Evolutionary conservation across 2,329 filamentous ascomycete species (phyloP).

Genomic region (Boeremia lycopersici): DNA sequence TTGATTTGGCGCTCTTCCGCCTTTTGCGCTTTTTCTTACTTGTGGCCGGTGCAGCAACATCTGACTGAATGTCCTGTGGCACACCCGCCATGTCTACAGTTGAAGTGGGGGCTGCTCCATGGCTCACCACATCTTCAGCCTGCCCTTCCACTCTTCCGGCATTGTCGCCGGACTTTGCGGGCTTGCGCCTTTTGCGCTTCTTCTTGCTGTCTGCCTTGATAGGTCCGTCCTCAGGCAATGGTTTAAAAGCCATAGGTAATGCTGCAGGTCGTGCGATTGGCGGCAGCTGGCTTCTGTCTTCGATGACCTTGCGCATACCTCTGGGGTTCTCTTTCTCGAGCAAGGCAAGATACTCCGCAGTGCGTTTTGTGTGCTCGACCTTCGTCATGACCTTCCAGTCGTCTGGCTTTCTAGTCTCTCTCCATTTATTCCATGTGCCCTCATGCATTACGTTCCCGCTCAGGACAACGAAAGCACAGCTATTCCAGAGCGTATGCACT

Average conservation of each 20-base stretch:
- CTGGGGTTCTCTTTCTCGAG: slow-evolving; percentile 30
- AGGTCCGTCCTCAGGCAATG: neutral
- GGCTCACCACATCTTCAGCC: neutral
- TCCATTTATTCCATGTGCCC: slow-evolving; percentile 41
- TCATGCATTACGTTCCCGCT: slow-evolving; percentile 42
- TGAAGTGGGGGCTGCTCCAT: neutral
- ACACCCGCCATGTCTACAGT: slow-evolving; percentile 1
- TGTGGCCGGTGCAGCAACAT: slow-evolving; percentile 5
- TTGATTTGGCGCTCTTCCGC: slow-evolving; percentile 21
- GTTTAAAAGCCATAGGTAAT: slow-evolving; percentile 14
- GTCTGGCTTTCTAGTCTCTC: slow-evolving; percentile 31
- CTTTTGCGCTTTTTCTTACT: slow-evolving; percentile 34
- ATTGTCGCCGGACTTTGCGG: slow-evolving; percentile 9
- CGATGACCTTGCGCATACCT: slow-evolving; percentile 20
- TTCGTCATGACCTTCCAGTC: slow-evolving; percentile 47
- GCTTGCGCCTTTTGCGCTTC: slow-evolving; percentile 32
- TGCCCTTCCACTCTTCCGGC: neutral
- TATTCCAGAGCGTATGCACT: slow-evolving; percentile 38
- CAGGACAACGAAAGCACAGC: slow-evolving; percentile 44
- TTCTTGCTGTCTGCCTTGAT: slow-evolving; percentile 22
- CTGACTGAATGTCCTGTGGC: slow-evolving; percentile 2
- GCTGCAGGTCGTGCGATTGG: slow-evolving; percentile 27
- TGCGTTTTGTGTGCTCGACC: slow-evolving; percentile 40
- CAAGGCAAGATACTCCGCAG: slow-evolving; percentile 37
- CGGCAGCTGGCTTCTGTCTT: slow-evolving; percentile 18